Percentiles rank a stretch among this genome's conserved stretches.
Evolutionary conservation across 148 eudicot genomes (phyloP).

Genomic region (Suaeda aralocaspica): DNA sequence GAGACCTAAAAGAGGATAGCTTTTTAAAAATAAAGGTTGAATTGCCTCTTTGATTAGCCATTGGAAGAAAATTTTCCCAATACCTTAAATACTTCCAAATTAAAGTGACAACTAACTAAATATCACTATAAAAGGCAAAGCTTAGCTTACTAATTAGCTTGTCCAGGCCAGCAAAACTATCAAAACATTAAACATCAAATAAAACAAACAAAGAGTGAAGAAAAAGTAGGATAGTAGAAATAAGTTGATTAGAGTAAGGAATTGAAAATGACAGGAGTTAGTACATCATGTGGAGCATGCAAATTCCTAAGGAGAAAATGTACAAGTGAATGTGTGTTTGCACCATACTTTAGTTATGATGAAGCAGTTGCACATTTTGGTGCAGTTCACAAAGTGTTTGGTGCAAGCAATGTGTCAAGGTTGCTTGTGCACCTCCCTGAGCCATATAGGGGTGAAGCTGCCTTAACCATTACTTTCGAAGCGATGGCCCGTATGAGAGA

Average conservation of each 20-base stretch:
- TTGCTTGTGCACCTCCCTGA: slow-evolving; percentile 54
- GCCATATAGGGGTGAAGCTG: slow-evolving; percentile 52
- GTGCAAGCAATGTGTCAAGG: slow-evolving; percentile 79
- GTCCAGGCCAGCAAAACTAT: background rate
- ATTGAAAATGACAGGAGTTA: slow-evolving; percentile 60
- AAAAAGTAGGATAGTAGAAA: background rate
- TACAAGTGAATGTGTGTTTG: slow-evolving; percentile 61
- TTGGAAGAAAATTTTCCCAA: background rate
- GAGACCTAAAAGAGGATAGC: slow-evolving; percentile 55
- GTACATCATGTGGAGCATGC: slow-evolving; percentile 93
- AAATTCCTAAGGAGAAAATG: slow-evolving; percentile 77
- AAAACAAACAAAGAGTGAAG: slow-evolving; percentile 2
- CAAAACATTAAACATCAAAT: background rate
- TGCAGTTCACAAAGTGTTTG: slow-evolving; percentile 81
- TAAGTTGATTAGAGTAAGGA: background rate
- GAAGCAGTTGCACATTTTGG: slow-evolving; percentile 57
- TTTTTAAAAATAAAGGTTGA: slow-evolving; percentile 32
- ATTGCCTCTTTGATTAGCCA: slow-evolving; percentile 12
- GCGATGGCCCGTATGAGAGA: slow-evolving; percentile 72
- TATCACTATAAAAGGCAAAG: slow-evolving; percentile 38
- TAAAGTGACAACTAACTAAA: slow-evolving; percentile 12
- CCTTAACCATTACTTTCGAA: slow-evolving; percentile 55
- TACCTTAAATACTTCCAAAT: background rate
- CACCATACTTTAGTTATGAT: slow-evolving; percentile 63
- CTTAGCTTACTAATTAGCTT: slow-evolving; percentile 10